These are phyloP conservation scores for Tympanopsis confertula DNA, from an alignment of 2,329 filamentous ascomycete genomes.

Conservation along the genomic window DNA sequence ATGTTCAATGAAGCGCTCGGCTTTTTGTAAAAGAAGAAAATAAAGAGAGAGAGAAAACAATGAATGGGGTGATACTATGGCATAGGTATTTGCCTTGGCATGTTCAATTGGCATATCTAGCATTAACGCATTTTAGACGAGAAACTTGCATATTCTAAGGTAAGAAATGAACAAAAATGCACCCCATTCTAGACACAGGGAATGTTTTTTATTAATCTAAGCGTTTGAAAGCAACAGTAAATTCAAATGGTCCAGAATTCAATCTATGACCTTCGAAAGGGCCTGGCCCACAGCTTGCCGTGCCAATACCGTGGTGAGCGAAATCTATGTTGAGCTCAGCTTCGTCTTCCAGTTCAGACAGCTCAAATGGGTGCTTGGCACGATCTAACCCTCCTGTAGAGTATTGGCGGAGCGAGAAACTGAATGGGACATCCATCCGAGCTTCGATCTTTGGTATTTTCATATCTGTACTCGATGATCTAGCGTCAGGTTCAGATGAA, in stretches of 20 bases:
- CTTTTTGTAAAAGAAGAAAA: too few species aligned
- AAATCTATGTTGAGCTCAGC: conserved; percentile 27
- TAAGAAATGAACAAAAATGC: too few species aligned
- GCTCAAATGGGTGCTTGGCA: conserved; percentile 52
- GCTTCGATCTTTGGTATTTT: conserved; percentile 15
- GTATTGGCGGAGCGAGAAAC: conserved; percentile 45
- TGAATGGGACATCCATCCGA: conserved; percentile 25
- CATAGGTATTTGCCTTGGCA: too few species aligned
- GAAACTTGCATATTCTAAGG: too few species aligned
- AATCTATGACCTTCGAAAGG: conserved; percentile 10
- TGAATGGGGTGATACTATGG: too few species aligned
- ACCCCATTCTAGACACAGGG: too few species aligned
- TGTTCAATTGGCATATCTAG: too few species aligned
- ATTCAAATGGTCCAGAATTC: conserved; percentile 12
- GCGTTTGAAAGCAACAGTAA: too few species aligned
- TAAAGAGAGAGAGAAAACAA: too few species aligned
- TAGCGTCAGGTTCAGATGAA: conserved; percentile 4
- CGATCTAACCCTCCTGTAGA: conserved; percentile 37
- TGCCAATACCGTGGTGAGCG: conserved; percentile 4
- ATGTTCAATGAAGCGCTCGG: too few species aligned
- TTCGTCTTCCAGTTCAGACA: conserved; percentile 36
- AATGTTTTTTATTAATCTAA: too few species aligned
- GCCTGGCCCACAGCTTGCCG: conserved; percentile 12
- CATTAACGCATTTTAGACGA: too few species aligned
- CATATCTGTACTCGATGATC: conserved; percentile 3